These are phyloP conservation scores for Boletus vinaceobasis DNA, from an alignment of 768 basidiomycete species.

Conservation along the genomic window DNA sequence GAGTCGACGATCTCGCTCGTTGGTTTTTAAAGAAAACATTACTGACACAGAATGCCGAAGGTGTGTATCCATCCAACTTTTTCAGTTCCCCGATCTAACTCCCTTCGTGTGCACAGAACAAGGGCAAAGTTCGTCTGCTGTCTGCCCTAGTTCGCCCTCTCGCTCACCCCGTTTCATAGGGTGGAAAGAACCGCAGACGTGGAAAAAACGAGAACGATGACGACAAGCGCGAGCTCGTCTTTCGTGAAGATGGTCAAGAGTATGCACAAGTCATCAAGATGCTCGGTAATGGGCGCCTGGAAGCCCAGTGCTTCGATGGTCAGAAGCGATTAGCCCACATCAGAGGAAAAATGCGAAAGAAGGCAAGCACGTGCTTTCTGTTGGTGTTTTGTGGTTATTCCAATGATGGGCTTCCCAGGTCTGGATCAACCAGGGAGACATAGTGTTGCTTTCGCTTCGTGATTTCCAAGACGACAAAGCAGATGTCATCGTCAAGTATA, in stretches of 20 bases:
- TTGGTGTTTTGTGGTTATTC: neutral
- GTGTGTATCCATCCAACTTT: slow-evolving; percentile 2
- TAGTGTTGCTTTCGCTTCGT: slow-evolving; percentile 88
- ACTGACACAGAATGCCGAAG: slow-evolving; percentile 22
- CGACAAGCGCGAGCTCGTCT: slow-evolving; percentile 97
- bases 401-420: slow-evolving; percentile 51
- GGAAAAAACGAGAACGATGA: slow-evolving; percentile 99
- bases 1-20: neutral
- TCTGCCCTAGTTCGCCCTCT: neutral
- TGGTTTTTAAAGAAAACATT: neutral
- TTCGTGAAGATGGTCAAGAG: slow-evolving; percentile 98
- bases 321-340: slow-evolving; percentile 98
- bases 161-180: slow-evolving; percentile 47
- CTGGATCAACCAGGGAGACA: slow-evolving; percentile 99
- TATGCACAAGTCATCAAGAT: slow-evolving; percentile 99
- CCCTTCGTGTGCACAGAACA: slow-evolving; percentile 17
- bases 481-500: slow-evolving; percentile 99
- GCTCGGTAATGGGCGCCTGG: slow-evolving; percentile 96
- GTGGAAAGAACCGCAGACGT: slow-evolving; percentile 98
- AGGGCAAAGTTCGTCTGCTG: slow-evolving; percentile 23
- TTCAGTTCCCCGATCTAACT: neutral
- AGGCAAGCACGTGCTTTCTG: slow-evolving; percentile 51
- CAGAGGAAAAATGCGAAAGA: slow-evolving; percentile 98
- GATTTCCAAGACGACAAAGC: slow-evolving; percentile 99
- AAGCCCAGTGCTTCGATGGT: slow-evolving; percentile 97